Evolutionary conservation across 495 filamentous ascomycete genomes (phyloP).

Genomic region (Rhypophila decipiens): DNA sequence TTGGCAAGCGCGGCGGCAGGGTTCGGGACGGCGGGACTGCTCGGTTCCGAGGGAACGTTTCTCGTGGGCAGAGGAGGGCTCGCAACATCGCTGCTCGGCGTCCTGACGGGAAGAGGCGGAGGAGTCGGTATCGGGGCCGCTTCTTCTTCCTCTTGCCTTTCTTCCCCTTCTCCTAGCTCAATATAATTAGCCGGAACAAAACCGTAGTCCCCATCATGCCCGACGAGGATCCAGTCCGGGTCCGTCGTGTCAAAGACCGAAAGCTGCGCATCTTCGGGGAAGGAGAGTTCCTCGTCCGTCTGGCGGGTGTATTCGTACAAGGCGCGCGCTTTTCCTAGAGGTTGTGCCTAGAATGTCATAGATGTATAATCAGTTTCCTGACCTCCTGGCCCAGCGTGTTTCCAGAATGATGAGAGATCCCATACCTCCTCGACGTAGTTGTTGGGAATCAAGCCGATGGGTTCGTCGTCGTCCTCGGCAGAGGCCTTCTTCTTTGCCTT

Average conservation of each 20-base stretch:
- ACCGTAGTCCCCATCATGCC: conserved; percentile 76
- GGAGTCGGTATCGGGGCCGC: conserved; percentile 16
- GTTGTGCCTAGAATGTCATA: conserved; percentile 51
- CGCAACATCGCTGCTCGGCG: conserved; percentile 21
- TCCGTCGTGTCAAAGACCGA: conserved; percentile 85
- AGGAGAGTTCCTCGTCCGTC: conserved; percentile 96
- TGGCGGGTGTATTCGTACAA: conserved; percentile 95
- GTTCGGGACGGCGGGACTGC: conserved; percentile 42
- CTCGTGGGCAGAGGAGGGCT: conserved; percentile 31
- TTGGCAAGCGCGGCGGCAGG: conserved; percentile 67
- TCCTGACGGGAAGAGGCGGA: conserved; percentile 25
- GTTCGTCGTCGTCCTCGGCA: conserved; percentile 90
- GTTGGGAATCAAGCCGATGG: conserved; percentile 84
- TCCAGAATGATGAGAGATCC: background rate
- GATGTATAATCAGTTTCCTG: no score
- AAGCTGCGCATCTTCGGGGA: conserved; percentile 80
- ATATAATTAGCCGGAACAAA: conserved; percentile 99
- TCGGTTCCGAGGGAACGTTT: conserved; percentile 22
- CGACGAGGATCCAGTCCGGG: conserved; percentile 94
- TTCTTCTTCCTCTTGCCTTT: conserved; percentile 19
- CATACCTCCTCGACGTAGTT: conserved; percentile 97
- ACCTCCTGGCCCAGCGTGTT: no score
- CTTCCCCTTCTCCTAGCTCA: conserved; percentile 45
- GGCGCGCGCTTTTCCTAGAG: conserved; percentile 68
- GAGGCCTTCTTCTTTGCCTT: conserved; percentile 94